Conservation (phyloP, 2,329 filamentous ascomycete species). For the Penicillium hordei region DNA sequence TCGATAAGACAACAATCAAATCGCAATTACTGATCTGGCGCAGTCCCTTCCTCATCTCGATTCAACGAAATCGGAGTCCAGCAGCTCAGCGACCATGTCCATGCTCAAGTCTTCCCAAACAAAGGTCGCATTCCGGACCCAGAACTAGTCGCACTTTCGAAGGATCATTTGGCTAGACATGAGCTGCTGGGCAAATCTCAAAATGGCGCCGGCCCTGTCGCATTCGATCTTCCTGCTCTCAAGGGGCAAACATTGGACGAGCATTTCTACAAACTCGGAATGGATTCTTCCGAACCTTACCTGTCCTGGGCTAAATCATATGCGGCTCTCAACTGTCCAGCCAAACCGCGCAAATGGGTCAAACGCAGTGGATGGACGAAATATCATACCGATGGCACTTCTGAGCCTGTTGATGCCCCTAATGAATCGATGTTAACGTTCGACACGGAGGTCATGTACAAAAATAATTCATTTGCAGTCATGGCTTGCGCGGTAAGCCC, state of each 20-base stretch:
- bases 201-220: slow-evolving; percentile 71
- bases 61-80: slow-evolving; percentile 95
- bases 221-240: slow-evolving; percentile 78
- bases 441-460: slow-evolving; percentile 96
- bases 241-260: slow-evolving; percentile 83
- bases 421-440: slow-evolving; percentile 83
- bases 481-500: slow-evolving; percentile 94
- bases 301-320: slow-evolving; percentile 73
- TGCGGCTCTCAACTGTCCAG: slow-evolving; percentile 58
- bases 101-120: slow-evolving; percentile 75
- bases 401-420: slow-evolving; percentile 72
- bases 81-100: slow-evolving; percentile 81
- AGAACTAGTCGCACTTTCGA: slow-evolving; percentile 75
- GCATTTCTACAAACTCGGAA: slow-evolving; percentile 86
- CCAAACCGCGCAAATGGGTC: slow-evolving; percentile 70
- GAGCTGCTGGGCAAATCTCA: slow-evolving; percentile 88
- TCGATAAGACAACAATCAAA: background rate
- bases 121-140: slow-evolving; percentile 56
- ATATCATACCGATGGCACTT: slow-evolving; percentile 72
- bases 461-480: slow-evolving; percentile 84
- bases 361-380: slow-evolving; percentile 88
- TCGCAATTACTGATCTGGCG: slow-evolving; percentile 19
- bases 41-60: slow-evolving; percentile 57
- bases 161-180: slow-evolving; percentile 79
- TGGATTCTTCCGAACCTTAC: slow-evolving; percentile 84